Base-by-base conservation (phyloP, 208 protist genomes). In the Wallacemonas collosoma region DNA sequence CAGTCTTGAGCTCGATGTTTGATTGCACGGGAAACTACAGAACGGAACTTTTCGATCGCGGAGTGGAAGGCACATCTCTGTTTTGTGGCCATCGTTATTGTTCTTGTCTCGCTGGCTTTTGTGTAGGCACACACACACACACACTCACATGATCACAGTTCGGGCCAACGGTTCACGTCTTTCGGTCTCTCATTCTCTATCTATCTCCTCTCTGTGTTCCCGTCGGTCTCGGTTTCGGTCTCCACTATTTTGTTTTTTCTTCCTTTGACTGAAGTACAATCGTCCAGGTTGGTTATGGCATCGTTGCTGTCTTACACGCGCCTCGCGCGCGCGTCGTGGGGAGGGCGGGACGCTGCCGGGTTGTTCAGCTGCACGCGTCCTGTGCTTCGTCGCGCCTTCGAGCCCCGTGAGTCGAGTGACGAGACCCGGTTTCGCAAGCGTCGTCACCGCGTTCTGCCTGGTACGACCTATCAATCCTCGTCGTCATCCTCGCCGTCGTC, bases 381-480 rank as follows among this genome's bases (percentile, higher is more conserved):
- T 3, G 12, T 35, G 41, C 60, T 65, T 15, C 43, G 17, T 8
- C 60, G 60, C 26, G 26, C n/a, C 17, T 45, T 41, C 2, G 60
- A 65, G 60, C 60, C 60, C 3, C 60, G 60, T 17, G 60, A 65
- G 60, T 51, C 60, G 3, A 35, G 41, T 12, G 41, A 50, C 12
- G 60, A 65, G 26, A 47, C 60, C 2, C 60, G n/a, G 40, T 4
- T 35, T 4, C 60, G 57, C 12, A 68, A 50, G n/a, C 2, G 41
- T 17, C 60, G 40, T 5, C 2, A 26, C 12, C 66, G 66, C 7
- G 54, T 71, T 6, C 40, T 70, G 17, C 74, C 74, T 6, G 44
- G 26, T 15, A 76, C 71, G 0, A 74, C 73, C 14, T 66, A 77
- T 67, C 38, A 54, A 6, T n/a, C 58, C 26, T 41, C 58, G 4